Percentiles rank a stretch among this genome's conserved stretches.
phyloP scores from a whole-genome alignment of 805 yeast genomes.

The Kodamaea neixiangensis region DNA sequence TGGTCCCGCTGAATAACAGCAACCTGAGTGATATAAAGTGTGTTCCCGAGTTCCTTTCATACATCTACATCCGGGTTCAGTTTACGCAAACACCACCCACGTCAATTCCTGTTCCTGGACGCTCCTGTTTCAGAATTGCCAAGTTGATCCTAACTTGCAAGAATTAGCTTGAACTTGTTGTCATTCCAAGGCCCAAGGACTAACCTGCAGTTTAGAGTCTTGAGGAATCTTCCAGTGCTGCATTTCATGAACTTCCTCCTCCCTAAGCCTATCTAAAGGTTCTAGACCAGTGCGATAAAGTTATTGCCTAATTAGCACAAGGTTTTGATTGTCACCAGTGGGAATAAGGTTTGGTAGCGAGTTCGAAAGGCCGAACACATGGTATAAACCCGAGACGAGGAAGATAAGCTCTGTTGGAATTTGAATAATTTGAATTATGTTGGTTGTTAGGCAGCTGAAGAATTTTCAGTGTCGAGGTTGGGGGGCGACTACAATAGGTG shows the following conservation, averaged over 20 bases:
- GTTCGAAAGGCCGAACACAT: neutral
- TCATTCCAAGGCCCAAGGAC: neutral
- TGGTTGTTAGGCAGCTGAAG: neutral
- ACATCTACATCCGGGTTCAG: neutral
- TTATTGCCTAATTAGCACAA: neutral
- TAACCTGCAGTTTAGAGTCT: neutral
- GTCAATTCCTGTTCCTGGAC: neutral
- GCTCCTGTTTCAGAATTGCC: neutral
- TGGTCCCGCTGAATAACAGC: neutral
- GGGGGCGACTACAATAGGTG: neutral
- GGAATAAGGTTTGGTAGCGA: neutral
- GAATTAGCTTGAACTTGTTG: neutral
- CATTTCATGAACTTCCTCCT: neutral
- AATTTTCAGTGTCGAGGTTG: neutral
- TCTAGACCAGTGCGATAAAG: neutral
- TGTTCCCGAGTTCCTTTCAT: neutral
- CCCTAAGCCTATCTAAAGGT: neutral
- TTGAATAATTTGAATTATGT: neutral
- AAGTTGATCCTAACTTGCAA: too few relatives aligned
- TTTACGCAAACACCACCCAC: neutral
- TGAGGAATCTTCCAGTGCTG: neutral
- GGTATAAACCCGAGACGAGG: neutral
- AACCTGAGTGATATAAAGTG: neutral
- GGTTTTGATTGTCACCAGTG: neutral
- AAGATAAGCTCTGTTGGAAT: neutral